These are phyloP conservation scores for Globisporangium viniferum DNA, from an alignment of 352 stramenopile genomes.

Conservation along the genomic window DNA sequence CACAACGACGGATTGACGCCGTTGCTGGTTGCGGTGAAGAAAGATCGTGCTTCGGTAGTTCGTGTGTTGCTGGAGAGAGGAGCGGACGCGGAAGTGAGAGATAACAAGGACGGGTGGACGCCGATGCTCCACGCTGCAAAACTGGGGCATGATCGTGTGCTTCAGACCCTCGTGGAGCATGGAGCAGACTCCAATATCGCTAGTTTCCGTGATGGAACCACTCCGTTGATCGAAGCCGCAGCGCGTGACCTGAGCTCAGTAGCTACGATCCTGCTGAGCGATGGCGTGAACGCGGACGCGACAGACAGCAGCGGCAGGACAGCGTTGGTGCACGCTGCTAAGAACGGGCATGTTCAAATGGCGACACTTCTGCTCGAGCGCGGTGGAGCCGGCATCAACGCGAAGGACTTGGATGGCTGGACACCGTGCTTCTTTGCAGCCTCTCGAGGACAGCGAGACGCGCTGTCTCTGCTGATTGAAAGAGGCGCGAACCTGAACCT, in stretches of 20 bases:
- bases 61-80: constrained; percentile 4
- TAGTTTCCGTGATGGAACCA: neutral
- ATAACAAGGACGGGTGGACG: constrained; percentile 8
- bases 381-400: neutral
- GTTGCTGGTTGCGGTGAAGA: constrained; percentile 8
- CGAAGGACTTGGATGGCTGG: neutral
- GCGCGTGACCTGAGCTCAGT: neutral
- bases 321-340: constrained; percentile 7
- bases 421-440: constrained; percentile 6
- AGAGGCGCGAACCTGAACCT: neutral
- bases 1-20: constrained; percentile 10
- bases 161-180: constrained; percentile 1
- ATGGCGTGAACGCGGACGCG: constrained; percentile 1
- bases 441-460: constrained; percentile 5
- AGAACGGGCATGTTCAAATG: neutral
- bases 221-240: neutral
- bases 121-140: constrained; percentile 9
- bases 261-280: neutral
- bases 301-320: constrained; percentile 1
- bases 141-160: neutral
- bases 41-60: neutral
- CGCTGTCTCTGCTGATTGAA: constrained; percentile 2
- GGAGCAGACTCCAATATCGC: neutral
- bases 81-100: constrained; percentile 1
- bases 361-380: neutral